These are phyloP conservation scores for Aspergillus puulaauensis DNA, from an alignment of 2,329 filamentous ascomycete genomes.

Conservation along the genomic window DNA sequence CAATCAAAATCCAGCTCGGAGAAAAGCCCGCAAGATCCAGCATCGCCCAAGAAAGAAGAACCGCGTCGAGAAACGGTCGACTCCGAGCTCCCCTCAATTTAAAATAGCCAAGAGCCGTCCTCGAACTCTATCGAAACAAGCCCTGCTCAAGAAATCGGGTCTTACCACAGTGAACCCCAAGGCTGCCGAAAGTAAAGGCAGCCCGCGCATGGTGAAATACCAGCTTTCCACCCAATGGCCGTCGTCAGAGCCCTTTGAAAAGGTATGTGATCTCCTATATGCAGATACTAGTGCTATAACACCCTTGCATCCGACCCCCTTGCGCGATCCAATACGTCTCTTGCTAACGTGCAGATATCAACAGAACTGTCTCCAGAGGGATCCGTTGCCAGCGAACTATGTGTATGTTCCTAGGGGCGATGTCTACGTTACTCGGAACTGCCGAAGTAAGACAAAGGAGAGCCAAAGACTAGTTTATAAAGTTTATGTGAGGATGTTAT, in stretches of 20 bases:
- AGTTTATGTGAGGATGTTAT: conserved; percentile 33
- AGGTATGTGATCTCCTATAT: conserved; percentile 19
- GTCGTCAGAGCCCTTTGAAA: conserved; percentile 28
- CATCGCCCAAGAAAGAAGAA: conserved; percentile 11
- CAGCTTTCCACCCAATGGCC: conserved; percentile 17
- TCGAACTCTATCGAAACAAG: conserved; percentile 5
- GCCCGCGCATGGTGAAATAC: conserved; percentile 13
- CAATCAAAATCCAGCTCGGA: conserved; percentile 10
- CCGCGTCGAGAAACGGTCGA: conserved; percentile 7
- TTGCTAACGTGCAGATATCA: conserved; percentile 5
- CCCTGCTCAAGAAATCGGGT: background rate
- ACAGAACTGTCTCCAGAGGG: conserved; percentile 33
- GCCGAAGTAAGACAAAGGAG: conserved; percentile 37
- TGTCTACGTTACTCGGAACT: conserved; percentile 45
- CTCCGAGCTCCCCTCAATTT: conserved; percentile 16
- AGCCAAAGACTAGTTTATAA: conserved; percentile 32
- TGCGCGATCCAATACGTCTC: background rate
- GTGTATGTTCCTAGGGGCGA: conserved; percentile 44
- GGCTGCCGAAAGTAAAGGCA: background rate
- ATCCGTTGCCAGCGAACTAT: conserved; percentile 33
- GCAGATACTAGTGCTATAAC: background rate
- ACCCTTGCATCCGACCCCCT: background rate
- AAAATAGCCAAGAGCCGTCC: conserved; percentile 3
- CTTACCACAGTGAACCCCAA: conserved; percentile 3
- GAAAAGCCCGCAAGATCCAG: conserved; percentile 10